Evolutionary conservation across 2,329 filamentous ascomycete genomes (phyloP), one percentile per base, ranked within the genome.

Genomic region (Aotearoamyces nothofagi): DNA sequence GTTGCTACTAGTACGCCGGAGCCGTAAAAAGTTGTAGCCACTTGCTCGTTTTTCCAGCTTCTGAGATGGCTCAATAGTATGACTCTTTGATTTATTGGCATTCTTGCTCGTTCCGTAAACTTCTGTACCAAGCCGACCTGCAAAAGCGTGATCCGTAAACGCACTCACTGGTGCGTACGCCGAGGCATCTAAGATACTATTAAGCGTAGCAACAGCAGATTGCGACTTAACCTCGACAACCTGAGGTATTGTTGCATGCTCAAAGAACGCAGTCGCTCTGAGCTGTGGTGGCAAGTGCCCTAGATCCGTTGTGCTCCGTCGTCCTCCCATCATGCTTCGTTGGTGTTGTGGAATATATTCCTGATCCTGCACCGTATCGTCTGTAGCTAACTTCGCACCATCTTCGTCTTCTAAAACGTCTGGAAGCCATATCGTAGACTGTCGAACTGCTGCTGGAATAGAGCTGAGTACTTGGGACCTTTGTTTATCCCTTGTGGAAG

Each of bases 211-310:
- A 47, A 84, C 81, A 8, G 87, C 86, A 15, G 90, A 96, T 11
- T 81, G 78, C 33, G 80, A 74, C 50, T 74, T 75, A 31, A 75
- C 47, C 39, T 75, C 61, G 13, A 76, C 57, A 9, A 58, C 52
- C 4, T 63, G 56, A 2, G 53, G 42, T 4, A 65, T 48, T 3
- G 68, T 60, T 1, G 77, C 77, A 13, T 70, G 43, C 33, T 96
- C 86, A 45, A 96, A 96, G 54, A 82, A 96, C 15, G 79, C 72
- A 43, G 77, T 92, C n/a, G 90, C 90, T 35, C 87, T 72, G 19
- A 96, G 63, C 42, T 92, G 83, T 0, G 87, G 71, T 3, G 87
- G 84, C 9, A 94, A 50, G 27, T 66, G 63, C 10, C 63, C 60
- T 11, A 68, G 39, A 42, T 51, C 47, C 15, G 43, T 38, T 12